A percentile compares a stretch with the other conserved stretches of the same genome.
These are phyloP conservation scores for Lumnitzera littorea DNA, from an alignment of 345 rosid species.

Conservation along the genomic window DNA sequence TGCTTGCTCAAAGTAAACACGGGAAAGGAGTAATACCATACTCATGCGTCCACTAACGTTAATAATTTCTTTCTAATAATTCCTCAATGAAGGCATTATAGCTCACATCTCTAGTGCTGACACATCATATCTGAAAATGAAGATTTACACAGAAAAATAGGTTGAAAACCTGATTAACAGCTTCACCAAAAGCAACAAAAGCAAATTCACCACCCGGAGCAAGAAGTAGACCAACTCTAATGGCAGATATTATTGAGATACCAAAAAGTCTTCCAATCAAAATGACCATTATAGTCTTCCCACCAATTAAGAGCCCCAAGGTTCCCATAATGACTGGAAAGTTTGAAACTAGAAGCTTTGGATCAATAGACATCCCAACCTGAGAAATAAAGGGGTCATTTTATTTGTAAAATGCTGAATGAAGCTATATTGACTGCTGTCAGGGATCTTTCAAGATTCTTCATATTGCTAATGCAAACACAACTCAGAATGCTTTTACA, in stretches of 20 bases:
- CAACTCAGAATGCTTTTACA: no score
- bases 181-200: conserved; percentile 98
- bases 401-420: no score
- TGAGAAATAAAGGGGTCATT: conserved; percentile 17
- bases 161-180: conserved; percentile 81
- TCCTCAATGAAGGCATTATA: no score
- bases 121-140: background rate
- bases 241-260: conserved; percentile 77
- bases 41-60: background rate
- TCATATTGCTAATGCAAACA: no score
- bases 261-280: conserved; percentile 76
- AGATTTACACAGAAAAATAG: background rate
- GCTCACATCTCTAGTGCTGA: background rate
- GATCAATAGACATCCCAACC: conserved; percentile 99
- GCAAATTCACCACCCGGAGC: conserved; percentile 99
- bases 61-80: no score
- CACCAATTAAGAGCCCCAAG: conserved; percentile 77
- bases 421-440: no score
- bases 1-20: conserved; percentile 8
- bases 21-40: background rate
- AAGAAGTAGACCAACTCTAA: conserved; percentile 88
- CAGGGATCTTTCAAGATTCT: no score
- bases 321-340: conserved; percentile 75
- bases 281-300: conserved; percentile 75
- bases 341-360: conserved; percentile 84